Base-by-base conservation (phyloP, 1,284 basidiomycete species). In the Boletellus deceptivus region DNA sequence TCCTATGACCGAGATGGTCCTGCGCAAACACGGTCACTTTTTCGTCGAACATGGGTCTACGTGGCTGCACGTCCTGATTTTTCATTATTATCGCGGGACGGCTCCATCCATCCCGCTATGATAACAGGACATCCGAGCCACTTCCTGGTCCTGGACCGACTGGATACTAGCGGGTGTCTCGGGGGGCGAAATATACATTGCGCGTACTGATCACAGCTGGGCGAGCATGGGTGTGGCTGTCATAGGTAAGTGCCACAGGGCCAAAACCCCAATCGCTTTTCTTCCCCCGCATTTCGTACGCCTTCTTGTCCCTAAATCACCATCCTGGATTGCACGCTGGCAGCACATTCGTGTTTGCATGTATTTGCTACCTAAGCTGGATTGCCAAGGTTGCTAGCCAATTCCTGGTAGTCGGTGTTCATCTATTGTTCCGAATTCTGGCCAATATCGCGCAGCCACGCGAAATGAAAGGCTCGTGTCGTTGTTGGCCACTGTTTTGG, bases 351-450 rank as follows among this genome's bases (percentile, higher is more conserved):
- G 11, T 48, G 25, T 34, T 40, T 47, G 34, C 20, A 5, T 17
- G n/a, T 41, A 13, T 48, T 41, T 43, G 18, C n/a, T n/a, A 5
- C 13, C 17, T 29, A 42, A 25, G 43, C n/a, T 20, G 34, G 4
- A 14, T 10, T 14, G 9, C 17, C 29, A 43, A 37, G 16, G 35
- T 35, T 39, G 20, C 18, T 18, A 24, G 31, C 27, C 22, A 45
- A 16, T 17, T 45, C 47, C 18, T 27, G 27, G 18, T 45, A 37
- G 35, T 36, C 33, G 27, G 34, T 37, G 24, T 36, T 49, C 35
- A 49, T 14, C 36, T 24, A 16, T 59, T 20, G 47, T 38, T 41
- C 46, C 40, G 51, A 44, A 27, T 35, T 55, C 40, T 37, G 34
- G 35, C 16, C 47, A 46, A 22, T 29, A 41, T 46, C 22, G 20